Conservation (phyloP, 2,329 filamentous ascomycete genomes). For the Corinectria fuckeliana region DNA sequence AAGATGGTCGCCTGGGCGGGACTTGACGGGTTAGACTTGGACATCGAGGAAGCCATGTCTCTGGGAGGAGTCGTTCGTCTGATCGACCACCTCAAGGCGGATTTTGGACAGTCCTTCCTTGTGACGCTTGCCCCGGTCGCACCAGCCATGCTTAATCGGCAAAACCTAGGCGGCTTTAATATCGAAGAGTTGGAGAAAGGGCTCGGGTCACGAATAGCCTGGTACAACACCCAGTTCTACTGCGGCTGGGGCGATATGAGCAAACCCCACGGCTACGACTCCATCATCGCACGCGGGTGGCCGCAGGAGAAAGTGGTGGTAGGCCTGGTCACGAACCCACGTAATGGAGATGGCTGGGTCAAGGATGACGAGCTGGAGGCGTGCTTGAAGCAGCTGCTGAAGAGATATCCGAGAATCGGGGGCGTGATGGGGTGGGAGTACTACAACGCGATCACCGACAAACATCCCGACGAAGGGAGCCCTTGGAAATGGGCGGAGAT, state of each 20-base stretch:
- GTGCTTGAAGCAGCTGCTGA: slow-evolving; percentile 49
- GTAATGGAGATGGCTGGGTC: slow-evolving; percentile 64
- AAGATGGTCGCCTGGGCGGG: slow-evolving; percentile 65
- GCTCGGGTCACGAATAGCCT: slow-evolving; percentile 69
- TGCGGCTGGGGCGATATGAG: slow-evolving; percentile 75
- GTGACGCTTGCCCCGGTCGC: slow-evolving; percentile 83
- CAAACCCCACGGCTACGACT: slow-evolving; percentile 50
- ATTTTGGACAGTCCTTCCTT: slow-evolving; percentile 73
- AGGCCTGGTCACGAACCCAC: slow-evolving; percentile 77
- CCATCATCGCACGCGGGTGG: slow-evolving; percentile 68
- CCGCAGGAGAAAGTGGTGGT: slow-evolving; percentile 73
- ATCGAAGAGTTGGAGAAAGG: slow-evolving; percentile 74
- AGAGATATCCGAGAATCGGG: slow-evolving; percentile 71
- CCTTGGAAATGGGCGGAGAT: slow-evolving; percentile 77
- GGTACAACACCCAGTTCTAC: slow-evolving; percentile 91
- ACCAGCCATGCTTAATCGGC: slow-evolving; percentile 63
- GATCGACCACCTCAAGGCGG: slow-evolving; percentile 68
- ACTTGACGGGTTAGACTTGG: slow-evolving; percentile 74
- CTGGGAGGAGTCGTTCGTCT: slow-evolving; percentile 68
- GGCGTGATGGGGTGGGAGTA: slow-evolving; percentile 95
- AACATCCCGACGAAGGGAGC: slow-evolving; percentile 35
- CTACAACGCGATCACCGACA: slow-evolving; percentile 71
- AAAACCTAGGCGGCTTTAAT: slow-evolving; percentile 78
- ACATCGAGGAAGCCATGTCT: slow-evolving; percentile 78
- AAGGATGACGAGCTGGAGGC: slow-evolving; percentile 51